Evolutionary conservation across 2,329 filamentous ascomycete species (phyloP).

Genomic region (Penicillium concentricum): DNA sequence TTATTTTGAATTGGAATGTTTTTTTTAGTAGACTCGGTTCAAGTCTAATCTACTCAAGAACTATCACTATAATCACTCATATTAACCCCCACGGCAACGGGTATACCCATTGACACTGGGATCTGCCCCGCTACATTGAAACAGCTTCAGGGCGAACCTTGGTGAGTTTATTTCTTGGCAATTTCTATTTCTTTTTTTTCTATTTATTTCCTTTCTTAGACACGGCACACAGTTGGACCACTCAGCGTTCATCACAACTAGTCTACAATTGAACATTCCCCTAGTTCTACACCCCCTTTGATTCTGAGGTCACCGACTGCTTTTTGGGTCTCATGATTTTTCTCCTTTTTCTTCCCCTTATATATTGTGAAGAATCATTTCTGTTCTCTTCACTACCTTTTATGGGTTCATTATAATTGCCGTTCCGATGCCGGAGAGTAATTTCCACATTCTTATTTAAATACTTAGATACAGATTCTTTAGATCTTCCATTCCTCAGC

Average conservation of each 20-base stretch:
- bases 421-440: background rate
- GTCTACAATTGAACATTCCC: conserved; percentile 23
- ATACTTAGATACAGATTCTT: conserved; percentile 9
- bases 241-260: conserved; percentile 6
- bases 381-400: background rate
- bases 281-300: conserved; percentile 8
- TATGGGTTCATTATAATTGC: background rate
- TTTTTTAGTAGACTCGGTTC: background rate
- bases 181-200: conserved; percentile 15
- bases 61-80: conserved; percentile 7
- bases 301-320: conserved; percentile 21
- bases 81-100: conserved; percentile 27
- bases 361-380: background rate
- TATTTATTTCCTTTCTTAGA: conserved; percentile 11
- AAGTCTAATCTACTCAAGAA: background rate
- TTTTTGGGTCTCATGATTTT: conserved; percentile 28
- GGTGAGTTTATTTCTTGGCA: conserved; percentile 33
- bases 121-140: conserved; percentile 38
- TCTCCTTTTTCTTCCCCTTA: background rate
- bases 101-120: conserved; percentile 35
- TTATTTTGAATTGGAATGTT: background rate
- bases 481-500: conserved; percentile 28
- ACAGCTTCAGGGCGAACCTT: conserved; percentile 32
- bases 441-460: conserved; percentile 12
- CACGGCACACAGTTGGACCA: conserved; percentile 25